Evolutionary conservation across 1,284 basidiomycete species (phyloP), one percentile per base, ranked within the genome.

Genomic region (Cryptococcus sp.): DNA sequence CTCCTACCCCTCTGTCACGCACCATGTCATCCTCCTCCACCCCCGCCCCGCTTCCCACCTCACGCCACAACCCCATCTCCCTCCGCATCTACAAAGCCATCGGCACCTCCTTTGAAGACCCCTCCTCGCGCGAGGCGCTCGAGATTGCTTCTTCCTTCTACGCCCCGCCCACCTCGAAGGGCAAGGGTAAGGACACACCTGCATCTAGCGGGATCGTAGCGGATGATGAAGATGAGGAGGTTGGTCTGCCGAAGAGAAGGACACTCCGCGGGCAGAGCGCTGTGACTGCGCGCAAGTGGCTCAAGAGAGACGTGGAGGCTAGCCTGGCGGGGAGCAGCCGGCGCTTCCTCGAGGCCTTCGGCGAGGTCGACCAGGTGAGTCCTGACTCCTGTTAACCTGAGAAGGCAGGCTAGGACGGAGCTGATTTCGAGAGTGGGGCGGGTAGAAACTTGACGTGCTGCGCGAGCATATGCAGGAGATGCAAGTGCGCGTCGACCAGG

Each of bases 81-180:
- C 77, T 89, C 6, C 82, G 91, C n/a, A 79, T 95, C 18, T 91
- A 90, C 77, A 95, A 95, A 74, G 85, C 95, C 53, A 81, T 95
- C 23, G 85, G 87, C 24, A 89, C 85, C 55, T 75, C 76, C 43
- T 93, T 89, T 63, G 87, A 92, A 50, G 91, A 94, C 70, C 81
- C 85, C 12, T 83, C 84, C 1, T 91, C 88, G 0, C 80, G 82
- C 39, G 87, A 92, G 61, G 92, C 91, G 0, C 80, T 96, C 35
- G 82, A 85, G 55, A 93, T 90, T 0, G 83, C 95, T 36, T 89
- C 89, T 2, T 83, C 87, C 28, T 81, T 91, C 54, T 57, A 60
- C 20, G 50, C 53, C 7, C 38, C 57, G 11, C 18, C 45, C 18
- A 39, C 46, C n/a, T 47, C 44, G 13, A 60, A 60, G 40, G 70